Percentiles rank a stretch among this genome's conserved stretches.
These are phyloP conservation scores for Arachis stenosperma DNA, from an alignment of 306 rosid genomes.

Conservation along the genomic window DNA sequence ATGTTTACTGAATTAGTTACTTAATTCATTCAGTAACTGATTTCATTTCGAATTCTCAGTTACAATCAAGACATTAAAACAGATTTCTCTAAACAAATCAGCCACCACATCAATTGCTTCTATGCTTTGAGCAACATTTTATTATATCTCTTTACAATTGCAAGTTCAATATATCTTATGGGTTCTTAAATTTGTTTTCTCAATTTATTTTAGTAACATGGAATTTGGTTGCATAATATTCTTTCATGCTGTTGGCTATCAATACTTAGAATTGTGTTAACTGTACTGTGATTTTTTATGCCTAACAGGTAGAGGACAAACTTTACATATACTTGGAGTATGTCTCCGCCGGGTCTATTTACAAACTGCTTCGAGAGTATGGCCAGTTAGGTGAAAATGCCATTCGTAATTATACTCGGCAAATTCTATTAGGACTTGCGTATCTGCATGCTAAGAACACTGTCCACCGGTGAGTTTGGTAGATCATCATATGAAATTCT, in stretches of 20 bases:
- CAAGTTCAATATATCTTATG: neutral
- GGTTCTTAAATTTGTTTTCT: constrained; percentile 40
- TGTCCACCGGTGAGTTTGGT: constrained; percentile 75
- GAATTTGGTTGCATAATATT: constrained; percentile 7
- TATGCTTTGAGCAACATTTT: neutral
- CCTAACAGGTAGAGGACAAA: constrained; percentile 74
- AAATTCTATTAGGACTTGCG: constrained; percentile 88
- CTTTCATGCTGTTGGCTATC: constrained; percentile 11
- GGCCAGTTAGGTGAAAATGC: constrained; percentile 85
- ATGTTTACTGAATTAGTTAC: constrained; percentile 32
- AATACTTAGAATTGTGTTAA: constrained; percentile 20
- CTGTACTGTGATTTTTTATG: constrained; percentile 31
- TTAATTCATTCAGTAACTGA: constrained; percentile 9
- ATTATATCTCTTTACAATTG: constrained; percentile 3
- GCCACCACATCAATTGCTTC: constrained; percentile 9
- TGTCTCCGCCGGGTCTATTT: constrained; percentile 92
- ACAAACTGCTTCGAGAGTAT: constrained; percentile 85
- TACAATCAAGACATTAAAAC: constrained; percentile 13
- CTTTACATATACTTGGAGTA: constrained; percentile 92
- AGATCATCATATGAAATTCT: constrained; percentile 1
- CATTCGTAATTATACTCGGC: constrained; percentile 88
- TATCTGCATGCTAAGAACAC: constrained; percentile 90
- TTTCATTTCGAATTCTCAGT: constrained; percentile 24
- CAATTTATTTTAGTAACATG: constrained; percentile 41
- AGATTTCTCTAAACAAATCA: constrained; percentile 7